These are phyloP conservation scores for Mycena vitilis DNA, from an alignment of 768 basidiomycete genomes.

Conservation along the genomic window DNA sequence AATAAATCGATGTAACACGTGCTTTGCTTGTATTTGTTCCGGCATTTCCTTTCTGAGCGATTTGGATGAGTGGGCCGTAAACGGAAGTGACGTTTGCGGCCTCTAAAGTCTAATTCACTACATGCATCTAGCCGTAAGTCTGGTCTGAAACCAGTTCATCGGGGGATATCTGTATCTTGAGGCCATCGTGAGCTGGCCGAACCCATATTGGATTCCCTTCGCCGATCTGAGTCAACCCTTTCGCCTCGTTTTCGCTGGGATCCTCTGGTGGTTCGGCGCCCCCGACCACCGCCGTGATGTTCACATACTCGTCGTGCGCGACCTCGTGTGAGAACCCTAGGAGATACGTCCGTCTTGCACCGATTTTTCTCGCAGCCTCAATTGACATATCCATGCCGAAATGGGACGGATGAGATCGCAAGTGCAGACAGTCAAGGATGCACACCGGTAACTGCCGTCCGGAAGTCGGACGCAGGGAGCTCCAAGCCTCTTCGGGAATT, in stretches of 20 bases:
- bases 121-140: constrained; percentile 52
- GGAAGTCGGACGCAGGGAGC: constrained; percentile 49
- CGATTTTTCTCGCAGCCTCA: constrained; percentile 63
- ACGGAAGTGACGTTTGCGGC: neutral
- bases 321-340: constrained; percentile 84
- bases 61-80: constrained; percentile 5
- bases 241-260: constrained; percentile 49
- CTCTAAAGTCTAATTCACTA: neutral
- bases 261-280: constrained; percentile 41
- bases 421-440: constrained; percentile 82
- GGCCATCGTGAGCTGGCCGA: constrained; percentile 81
- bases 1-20: constrained; percentile 33
- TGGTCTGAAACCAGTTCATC: constrained; percentile 62
- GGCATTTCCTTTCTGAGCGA: constrained; percentile 7
- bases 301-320: constrained; percentile 80
- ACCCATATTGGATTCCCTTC: constrained; percentile 67
- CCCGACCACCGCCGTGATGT: constrained; percentile 66
- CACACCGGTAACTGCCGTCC: constrained; percentile 61
- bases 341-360: constrained; percentile 74
- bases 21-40: constrained; percentile 1
- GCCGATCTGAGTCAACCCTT: constrained; percentile 60
- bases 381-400: constrained; percentile 78
- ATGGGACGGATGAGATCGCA: constrained; percentile 79
- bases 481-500: constrained; percentile 82
- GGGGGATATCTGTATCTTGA: constrained; percentile 62